Evolutionary conservation across 495 filamentous ascomycete species (phyloP), one percentile per base, ranked within the genome.

Genomic region (Penicillium cosmopolitanum): DNA sequence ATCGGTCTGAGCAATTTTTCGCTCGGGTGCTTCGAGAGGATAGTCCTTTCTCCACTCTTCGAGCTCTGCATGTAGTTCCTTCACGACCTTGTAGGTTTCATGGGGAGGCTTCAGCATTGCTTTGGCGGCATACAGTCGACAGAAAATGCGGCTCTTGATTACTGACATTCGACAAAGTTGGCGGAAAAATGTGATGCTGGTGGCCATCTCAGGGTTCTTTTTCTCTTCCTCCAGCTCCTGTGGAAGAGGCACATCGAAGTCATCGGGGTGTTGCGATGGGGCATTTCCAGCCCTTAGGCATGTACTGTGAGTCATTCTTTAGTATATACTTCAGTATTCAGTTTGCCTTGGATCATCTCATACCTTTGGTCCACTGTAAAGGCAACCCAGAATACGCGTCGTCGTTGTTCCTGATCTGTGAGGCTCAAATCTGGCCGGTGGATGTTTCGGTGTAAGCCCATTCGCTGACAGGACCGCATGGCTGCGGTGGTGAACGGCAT

Each of bases 351-450:
- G 8, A 38, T 38, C 36, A 1, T 38, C 36, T 38, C 70, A 66
- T 63, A 87, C 84, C 96, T 94, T 74, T 96, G 95, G 66, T 98
- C 95, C 40, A 98, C 73, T 71, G 96, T 87, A 69, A 97, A 98
- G 5, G 89, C 91, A 60, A 97, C 96, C 95, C 95, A 98, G 68
- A 97, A 98, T 15, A 97, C 94, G 56, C 95, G 84, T 77, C 92
- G 95, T 43, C 95, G 84, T 75, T 97, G 94, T 69, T 98, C 95
- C 56, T 90, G 88, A 69, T 98, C 93, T 23, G 86, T 82, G 13
- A 84, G 81, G 61, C 90, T 92, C 18, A 97, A 79, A 60, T 92
- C 89, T 67, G 96, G 96, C 4, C 89, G 87, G 18, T 86, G 87
- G 9, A 92, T 89, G 56, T 90, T 82, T 69, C 96, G 96, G 73